phyloP scores from a whole-genome alignment of 2,329 filamentous ascomycete genomes.

The Cladophialophora immunda region DNA sequence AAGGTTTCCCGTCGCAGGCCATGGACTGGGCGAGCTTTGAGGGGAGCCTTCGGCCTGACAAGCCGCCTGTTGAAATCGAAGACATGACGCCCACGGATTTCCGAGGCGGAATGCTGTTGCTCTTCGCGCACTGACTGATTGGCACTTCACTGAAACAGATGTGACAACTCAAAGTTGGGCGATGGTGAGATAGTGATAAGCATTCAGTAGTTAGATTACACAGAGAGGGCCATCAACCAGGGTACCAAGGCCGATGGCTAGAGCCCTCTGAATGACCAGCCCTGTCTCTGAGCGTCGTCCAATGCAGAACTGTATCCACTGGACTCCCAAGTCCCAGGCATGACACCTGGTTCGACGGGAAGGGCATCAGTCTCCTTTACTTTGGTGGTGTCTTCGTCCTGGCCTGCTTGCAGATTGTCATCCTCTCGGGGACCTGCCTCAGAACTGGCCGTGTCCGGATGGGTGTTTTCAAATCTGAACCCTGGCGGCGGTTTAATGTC shows the following conservation, averaged over 20 bases:
- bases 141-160: constrained; percentile 40
- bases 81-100: constrained; percentile 36
- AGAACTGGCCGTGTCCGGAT: constrained; percentile 7
- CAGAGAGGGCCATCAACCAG: background rate
- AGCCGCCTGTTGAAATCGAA: constrained; percentile 26
- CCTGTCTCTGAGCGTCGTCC: constrained; percentile 33
- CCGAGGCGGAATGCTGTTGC: constrained; percentile 31
- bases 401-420: background rate
- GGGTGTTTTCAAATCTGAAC: constrained; percentile 32
- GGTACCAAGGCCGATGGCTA: constrained; percentile 5
- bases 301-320: constrained; percentile 31
- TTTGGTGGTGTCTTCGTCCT: background rate
- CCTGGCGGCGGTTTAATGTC: constrained; percentile 41
- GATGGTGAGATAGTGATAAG: constrained; percentile 19
- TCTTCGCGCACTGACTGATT: constrained; percentile 43
- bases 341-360: background rate
- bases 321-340: constrained; percentile 27
- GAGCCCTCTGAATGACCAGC: constrained; percentile 38
- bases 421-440: background rate
- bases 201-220: background rate
- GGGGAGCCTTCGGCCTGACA: constrained; percentile 30
- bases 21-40: constrained; percentile 10
- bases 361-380: background rate
- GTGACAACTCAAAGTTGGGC: constrained; percentile 43
- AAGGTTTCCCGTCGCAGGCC: constrained; percentile 30